Evolutionary conservation across 176 grass and related monocot genomes (phyloP).

Genomic region (Oryza australiensis): DNA sequence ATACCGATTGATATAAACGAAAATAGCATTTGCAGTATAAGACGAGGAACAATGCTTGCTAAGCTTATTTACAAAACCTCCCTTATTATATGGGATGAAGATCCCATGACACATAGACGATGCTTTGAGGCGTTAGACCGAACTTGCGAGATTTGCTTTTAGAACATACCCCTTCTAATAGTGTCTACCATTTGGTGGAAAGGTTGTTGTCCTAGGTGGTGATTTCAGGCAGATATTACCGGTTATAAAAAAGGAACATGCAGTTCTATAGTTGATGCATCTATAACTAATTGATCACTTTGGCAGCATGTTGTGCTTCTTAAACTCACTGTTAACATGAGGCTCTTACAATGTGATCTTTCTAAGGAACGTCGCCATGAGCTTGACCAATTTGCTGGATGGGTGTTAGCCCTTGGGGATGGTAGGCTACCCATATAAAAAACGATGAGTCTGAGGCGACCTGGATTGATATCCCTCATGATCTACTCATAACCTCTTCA

Average conservation of each 20-base stretch:
- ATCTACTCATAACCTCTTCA: not conserved
- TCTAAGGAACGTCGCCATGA: not conserved
- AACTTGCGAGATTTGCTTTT: too few relatives aligned
- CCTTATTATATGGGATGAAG: too few relatives aligned
- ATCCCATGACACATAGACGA: too few relatives aligned
- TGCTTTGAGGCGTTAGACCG: too few relatives aligned
- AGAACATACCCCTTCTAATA: too few relatives aligned
- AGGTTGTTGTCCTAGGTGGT: too few relatives aligned
- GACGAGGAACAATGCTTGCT: not conserved
- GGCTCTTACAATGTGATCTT: not conserved
- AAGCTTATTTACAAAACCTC: too few relatives aligned
- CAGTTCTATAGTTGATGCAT: not conserved
- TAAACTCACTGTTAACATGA: too few relatives aligned
- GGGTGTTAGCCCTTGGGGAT: not conserved
- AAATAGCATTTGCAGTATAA: not conserved
- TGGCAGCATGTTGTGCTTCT: not conserved
- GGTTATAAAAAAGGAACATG: too few relatives aligned
- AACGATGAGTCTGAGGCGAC: not conserved
- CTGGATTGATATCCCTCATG: not conserved
- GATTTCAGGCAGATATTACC: too few relatives aligned
- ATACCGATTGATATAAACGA: constrained; percentile 12
- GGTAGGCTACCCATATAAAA: not conserved
- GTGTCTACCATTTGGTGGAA: too few relatives aligned
- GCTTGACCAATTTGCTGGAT: not conserved
- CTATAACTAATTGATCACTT: not conserved